These are phyloP conservation scores for Aspergillus sp. DNA, from an alignment of 2,329 filamentous ascomycete genomes.

Conservation along the genomic window DNA sequence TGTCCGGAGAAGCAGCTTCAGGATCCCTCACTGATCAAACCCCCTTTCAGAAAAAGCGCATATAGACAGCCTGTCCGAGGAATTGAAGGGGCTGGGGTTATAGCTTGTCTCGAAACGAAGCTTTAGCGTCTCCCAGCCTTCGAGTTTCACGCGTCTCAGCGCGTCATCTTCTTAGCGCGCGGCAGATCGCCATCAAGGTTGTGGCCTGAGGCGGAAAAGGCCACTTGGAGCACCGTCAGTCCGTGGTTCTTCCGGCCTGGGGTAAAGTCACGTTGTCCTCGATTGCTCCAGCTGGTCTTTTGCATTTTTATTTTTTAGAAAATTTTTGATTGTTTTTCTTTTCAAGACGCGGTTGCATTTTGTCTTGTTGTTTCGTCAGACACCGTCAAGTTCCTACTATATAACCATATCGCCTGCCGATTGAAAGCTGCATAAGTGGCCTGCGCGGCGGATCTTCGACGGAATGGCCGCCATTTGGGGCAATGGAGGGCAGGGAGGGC, in stretches of 20 bases:
- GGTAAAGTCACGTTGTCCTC: not conserved
- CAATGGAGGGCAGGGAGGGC: slow-evolving; percentile 49
- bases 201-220: slow-evolving; percentile 19
- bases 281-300: not conserved
- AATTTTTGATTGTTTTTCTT: not conserved
- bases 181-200: not conserved
- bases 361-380: not conserved
- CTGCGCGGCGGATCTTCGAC: slow-evolving; percentile 7
- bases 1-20: not conserved
- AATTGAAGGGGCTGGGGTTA: slow-evolving; percentile 8
- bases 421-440: not conserved
- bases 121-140: slow-evolving; percentile 16
- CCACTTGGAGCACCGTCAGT: slow-evolving; percentile 20
- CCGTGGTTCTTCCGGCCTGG: not conserved
- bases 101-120: not conserved
- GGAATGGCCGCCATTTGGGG: slow-evolving; percentile 47
- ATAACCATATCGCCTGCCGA: not conserved
- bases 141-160: slow-evolving; percentile 23
- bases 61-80: not conserved
- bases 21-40: not conserved
- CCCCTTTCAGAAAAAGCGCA: not conserved
- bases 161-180: slow-evolving; percentile 16
- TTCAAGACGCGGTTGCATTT: not conserved
- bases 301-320: not conserved
- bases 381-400: not conserved